Percentiles rank a stretch among this genome's conserved stretches.
Evolutionary conservation across 352 stramenopile species (phyloP).

Genomic region (Globisporangium emineosum): DNA sequence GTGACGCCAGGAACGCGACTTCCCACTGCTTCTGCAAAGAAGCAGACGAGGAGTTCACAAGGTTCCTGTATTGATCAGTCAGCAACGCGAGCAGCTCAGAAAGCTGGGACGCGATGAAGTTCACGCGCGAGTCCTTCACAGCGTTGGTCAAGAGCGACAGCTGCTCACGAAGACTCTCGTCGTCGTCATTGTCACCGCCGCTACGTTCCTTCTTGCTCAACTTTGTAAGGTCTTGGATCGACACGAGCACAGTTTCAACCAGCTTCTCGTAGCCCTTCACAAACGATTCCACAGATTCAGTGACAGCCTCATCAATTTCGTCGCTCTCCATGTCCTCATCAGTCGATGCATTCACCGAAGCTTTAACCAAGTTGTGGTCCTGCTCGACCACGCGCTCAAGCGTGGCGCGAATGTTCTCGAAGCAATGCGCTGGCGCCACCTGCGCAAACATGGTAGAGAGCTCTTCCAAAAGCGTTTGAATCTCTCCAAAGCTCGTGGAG

Average conservation of each 20-base stretch:
- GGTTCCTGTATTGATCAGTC: conserved; percentile 41
- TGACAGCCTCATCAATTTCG: conserved; percentile 10
- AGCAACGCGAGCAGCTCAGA: conserved; percentile 41
- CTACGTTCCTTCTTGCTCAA: conserved; percentile 25
- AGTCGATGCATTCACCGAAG: background rate
- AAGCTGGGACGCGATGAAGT: conserved; percentile 65
- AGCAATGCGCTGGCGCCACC: conserved; percentile 29
- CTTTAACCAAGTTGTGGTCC: conserved; percentile 31
- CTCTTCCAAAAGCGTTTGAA: conserved; percentile 24
- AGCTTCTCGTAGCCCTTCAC: conserved; percentile 60
- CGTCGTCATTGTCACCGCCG: conserved; percentile 18
- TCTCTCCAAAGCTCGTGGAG: conserved; percentile 28
- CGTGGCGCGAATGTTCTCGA: conserved; percentile 30
- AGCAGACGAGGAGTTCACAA: conserved; percentile 24
- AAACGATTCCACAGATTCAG: conserved; percentile 38
- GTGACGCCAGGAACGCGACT: conserved; percentile 33
- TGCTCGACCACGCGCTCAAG: conserved; percentile 26
- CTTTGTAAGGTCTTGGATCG: conserved; percentile 80
- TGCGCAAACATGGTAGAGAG: conserved; percentile 29
- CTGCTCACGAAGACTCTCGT: conserved; percentile 43
- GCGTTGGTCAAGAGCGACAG: conserved; percentile 40
- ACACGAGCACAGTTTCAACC: conserved; percentile 71
- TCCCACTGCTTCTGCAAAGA: conserved; percentile 21
- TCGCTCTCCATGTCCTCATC: conserved; percentile 25
- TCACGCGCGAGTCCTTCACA: conserved; percentile 71